These are phyloP conservation scores for Tulasnella sp. DNA, from an alignment of 768 basidiomycete species.

Conservation along the genomic window DNA sequence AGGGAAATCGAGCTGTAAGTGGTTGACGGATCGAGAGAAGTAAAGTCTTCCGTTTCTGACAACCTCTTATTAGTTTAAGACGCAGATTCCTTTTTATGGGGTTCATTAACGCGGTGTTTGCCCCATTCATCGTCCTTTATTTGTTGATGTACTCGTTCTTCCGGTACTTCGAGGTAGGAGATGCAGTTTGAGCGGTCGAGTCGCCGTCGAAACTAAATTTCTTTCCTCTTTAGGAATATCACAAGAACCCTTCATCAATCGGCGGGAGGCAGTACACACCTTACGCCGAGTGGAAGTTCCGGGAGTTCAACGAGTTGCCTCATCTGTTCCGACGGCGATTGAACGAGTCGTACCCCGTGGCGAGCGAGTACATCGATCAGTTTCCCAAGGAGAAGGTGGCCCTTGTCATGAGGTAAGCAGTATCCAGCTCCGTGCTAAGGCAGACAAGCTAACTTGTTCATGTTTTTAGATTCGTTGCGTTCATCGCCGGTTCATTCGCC, in stretches of 20 bases:
- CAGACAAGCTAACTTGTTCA: neutral
- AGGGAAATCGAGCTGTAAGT: neutral
- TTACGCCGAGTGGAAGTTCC: constrained; percentile 95
- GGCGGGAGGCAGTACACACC: constrained; percentile 87
- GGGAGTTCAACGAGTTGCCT: constrained; percentile 96
- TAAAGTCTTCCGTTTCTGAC: too few relatives aligned
- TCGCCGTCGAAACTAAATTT: neutral
- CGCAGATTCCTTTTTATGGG: constrained; percentile 95
- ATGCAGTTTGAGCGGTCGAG: neutral
- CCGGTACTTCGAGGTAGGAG: constrained; percentile 87
- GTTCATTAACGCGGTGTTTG: constrained; percentile 87
- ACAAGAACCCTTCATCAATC: constrained; percentile 94
- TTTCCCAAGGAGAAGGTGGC: constrained; percentile 94
- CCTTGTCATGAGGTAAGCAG: constrained; percentile 70
- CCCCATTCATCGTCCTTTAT: constrained; percentile 94
- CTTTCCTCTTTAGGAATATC: constrained; percentile 68
- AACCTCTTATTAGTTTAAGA: constrained; percentile 51
- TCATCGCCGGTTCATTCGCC: constrained; percentile 91
- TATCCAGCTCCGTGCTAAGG: neutral
- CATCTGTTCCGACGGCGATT: constrained; percentile 83
- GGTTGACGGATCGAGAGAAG: neutral
- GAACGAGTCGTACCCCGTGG: constrained; percentile 77
- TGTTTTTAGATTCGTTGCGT: constrained; percentile 75
- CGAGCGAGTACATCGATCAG: constrained; percentile 94
- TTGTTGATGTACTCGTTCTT: constrained; percentile 98